phyloP scores from a whole-genome alignment of 352 stramenopile species.

The Phytophthora sp. region DNA sequence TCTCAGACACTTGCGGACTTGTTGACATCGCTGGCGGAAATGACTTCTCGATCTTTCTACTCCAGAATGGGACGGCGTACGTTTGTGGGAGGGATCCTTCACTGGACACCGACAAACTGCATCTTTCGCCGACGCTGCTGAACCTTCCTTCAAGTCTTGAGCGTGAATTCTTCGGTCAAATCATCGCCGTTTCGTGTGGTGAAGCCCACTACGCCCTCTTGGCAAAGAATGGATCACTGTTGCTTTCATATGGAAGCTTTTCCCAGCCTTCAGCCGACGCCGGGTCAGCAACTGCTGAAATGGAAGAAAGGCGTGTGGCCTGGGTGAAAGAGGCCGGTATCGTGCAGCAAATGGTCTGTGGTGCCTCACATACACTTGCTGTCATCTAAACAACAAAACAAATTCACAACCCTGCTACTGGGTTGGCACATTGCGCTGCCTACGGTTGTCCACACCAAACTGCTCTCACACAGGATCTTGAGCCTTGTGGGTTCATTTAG shows the following conservation, averaged over 20 bases:
- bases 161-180: constrained; percentile 24
- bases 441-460: no score
- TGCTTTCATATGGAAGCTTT: constrained; percentile 27
- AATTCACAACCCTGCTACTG: no score
- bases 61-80: constrained; percentile 34
- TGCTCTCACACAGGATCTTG: no score
- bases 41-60: constrained; percentile 48
- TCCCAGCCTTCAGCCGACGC: constrained; percentile 15
- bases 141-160: constrained; percentile 20
- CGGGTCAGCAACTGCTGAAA: constrained; percentile 15
- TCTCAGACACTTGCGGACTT: constrained; percentile 20
- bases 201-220: constrained; percentile 52
- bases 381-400: constrained; percentile 16
- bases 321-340: constrained; percentile 23
- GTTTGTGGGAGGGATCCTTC: constrained; percentile 49
- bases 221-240: constrained; percentile 29
- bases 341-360: constrained; percentile 39
- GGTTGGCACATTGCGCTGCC: no score
- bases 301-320: constrained; percentile 19
- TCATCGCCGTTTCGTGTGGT: constrained; percentile 44
- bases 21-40: constrained; percentile 41
- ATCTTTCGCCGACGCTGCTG: constrained; percentile 38
- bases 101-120: constrained; percentile 11
- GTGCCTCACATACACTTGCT: constrained; percentile 47
- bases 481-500: no score